Evolutionary conservation across 768 basidiomycete genomes (phyloP), one percentile per base, ranked within the genome.

Genomic region (Suillus plorans): DNA sequence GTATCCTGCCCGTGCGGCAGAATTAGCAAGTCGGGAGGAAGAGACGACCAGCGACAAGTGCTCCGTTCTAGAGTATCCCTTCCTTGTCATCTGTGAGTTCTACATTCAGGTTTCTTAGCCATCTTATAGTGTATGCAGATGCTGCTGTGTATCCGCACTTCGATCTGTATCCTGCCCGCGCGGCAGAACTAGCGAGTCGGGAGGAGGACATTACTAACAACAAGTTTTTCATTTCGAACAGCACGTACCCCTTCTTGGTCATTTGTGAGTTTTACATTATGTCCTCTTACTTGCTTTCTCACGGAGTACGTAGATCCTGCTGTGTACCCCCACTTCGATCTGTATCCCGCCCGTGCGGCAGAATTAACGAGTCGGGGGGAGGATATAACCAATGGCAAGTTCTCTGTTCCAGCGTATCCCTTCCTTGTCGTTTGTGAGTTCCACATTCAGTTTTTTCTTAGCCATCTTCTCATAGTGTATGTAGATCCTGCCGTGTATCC

Each of bases 401-500:
- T 28, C 8, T 52, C 8, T 5, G 47, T 28, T 39, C 64, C 53
- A 31, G 12, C 31, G 18, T 71, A 71, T 63, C 70, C 70, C 34
- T 42, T 39, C 44, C 42, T 70, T 36, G 57, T 47, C 42, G 39
- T 68, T 18, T 71, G 70, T 66, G 62, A 58, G 68, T 60, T 18
- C 57, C 36, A 28, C 12, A n/a, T 39, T 14, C 5, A 16, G 20
- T n/a, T 34, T 52, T 31, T 13, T 34, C 65, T 18, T 28, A 31
- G n/a, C 60, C 25, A 13, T 28, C 14, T 25, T 58, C 39, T 66
- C 22, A 58, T 61, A 25, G 20, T 9, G 44, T n/a, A 42, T 4
- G 16, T 45, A 83, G 82, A 83, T 73, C 79, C 81, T 31, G 70
- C 77, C 14, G 75, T 78, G 36, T 80, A 80, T 64, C 73, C 76